Percentiles rank a stretch among this genome's conserved stretches.
These are phyloP conservation scores for Chamaecyparis obtusa DNA, from an alignment of 75 land plant genomes.

Conservation along the genomic window DNA sequence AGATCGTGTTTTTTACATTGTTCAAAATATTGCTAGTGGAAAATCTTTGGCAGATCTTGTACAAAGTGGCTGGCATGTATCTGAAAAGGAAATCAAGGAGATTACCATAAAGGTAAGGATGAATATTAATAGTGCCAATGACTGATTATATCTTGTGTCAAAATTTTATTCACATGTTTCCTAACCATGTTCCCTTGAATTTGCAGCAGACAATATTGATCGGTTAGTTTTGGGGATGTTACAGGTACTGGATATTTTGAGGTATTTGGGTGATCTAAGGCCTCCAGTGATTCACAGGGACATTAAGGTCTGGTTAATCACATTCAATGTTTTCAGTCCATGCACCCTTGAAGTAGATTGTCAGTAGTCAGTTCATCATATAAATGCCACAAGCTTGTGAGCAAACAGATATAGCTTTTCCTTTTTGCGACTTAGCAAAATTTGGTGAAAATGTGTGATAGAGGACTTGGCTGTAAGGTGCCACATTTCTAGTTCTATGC, in stretches of 20 bases:
- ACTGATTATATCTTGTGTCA: neutral
- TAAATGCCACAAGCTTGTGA: neutral
- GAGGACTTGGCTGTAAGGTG: neutral
- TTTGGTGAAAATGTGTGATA: neutral
- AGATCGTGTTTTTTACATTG: constrained; percentile 46
- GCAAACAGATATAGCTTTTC: neutral
- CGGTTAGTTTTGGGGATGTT: neutral
- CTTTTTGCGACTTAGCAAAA: neutral
- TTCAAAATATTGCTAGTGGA: constrained; percentile 49
- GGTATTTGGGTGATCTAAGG: constrained; percentile 39
- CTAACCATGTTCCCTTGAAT: neutral
- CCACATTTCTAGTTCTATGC: neutral
- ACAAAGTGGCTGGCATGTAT: constrained; percentile 36
- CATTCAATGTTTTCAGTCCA: neutral
- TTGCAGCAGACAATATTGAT: neutral
- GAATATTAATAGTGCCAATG: neutral
- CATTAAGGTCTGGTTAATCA: constrained; percentile 28
- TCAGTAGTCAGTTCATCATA: neutral
- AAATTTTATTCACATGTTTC: neutral
- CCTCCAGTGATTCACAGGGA: constrained; percentile 58
- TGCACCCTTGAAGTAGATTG: neutral
- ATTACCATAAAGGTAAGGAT: constrained; percentile 39
- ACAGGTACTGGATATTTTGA: constrained; percentile 43
- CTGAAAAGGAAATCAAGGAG: constrained; percentile 40
- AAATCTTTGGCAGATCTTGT: constrained; percentile 34